phyloP scores from a whole-genome alignment of 257 asterid species.

The Thymus quinquecostatus region DNA sequence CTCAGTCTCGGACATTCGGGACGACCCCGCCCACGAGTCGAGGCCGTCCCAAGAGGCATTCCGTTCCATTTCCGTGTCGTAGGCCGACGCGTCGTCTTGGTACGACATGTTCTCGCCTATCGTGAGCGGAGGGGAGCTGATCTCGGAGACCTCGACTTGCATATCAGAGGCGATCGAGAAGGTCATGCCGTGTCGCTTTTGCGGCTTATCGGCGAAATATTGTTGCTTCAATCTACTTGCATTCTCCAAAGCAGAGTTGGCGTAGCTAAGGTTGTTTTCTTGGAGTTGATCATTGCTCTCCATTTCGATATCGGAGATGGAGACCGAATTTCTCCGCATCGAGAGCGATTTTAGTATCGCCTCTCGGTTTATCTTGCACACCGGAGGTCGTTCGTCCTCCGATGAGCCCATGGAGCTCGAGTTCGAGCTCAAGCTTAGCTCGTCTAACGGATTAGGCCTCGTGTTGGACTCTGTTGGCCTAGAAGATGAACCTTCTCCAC shows the following conservation, averaged over 20 bases:
- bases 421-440: conserved; percentile 29
- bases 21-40: conserved; percentile 39
- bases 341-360: conserved; percentile 72
- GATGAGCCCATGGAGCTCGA: conserved; percentile 47
- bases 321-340: conserved; percentile 41
- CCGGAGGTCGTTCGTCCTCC: conserved; percentile 50
- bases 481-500: neutral
- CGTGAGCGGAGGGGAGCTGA: conserved; percentile 67
- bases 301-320: conserved; percentile 16
- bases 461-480: conserved; percentile 30
- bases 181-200: conserved; percentile 45
- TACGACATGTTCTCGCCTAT: conserved; percentile 50
- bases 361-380: conserved; percentile 61
- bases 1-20: conserved; percentile 36
- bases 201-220: conserved; percentile 34
- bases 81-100: conserved; percentile 44
- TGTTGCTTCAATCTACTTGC: conserved; percentile 44
- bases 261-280: conserved; percentile 25
- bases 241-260: conserved; percentile 33
- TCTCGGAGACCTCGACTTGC: conserved; percentile 87
- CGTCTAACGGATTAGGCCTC: conserved; percentile 31
- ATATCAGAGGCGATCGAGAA: conserved; percentile 85
- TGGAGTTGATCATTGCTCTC: conserved; percentile 23
- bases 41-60: conserved; percentile 34
- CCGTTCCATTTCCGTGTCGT: conserved; percentile 41